Base-by-base conservation (phyloP, 495 filamentous ascomycete genomes). In the Xylaria venustula region DNA sequence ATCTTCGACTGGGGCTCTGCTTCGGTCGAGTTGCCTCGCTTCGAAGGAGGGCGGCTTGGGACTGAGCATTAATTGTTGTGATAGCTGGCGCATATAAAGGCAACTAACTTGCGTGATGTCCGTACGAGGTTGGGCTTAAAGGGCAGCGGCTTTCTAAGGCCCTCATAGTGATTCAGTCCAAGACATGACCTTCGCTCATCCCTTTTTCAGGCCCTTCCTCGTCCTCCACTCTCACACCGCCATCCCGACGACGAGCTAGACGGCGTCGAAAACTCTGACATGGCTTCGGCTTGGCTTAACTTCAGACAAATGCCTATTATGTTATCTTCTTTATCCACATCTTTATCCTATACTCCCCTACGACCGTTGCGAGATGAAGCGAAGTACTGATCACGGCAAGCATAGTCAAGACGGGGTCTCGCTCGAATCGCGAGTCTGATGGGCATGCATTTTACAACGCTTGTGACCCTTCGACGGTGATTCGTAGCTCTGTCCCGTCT, bases 141-240 rank as follows among this genome's bases (percentile, higher is more conserved):
- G 32, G 32, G 5, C 12, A 36, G 32, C 32, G 12, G 6, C 5
- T 36, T 36, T 6, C 32, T 36, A 36, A 12, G 32, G 32, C 32
- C 32, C 32, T 12, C 32, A 36, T 12, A 36, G 32, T 12, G 32
- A 12, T 36, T 36, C 32, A 36, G 32, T 36, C 6, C 5, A 36
- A 12, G 32, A 36, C 32, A 36, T 36, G 12, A 36, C 32, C 32
- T 5, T 36, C 32, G 32, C 32, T 36, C 12, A 36, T 12, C 32
- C 32, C 32, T 36, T 36, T 6, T 36, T 36, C 6, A 36, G 12
- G 32, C 28, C 40, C 34, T 40, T 53, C 58, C 59, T 61, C 49
- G 59, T 54, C 49, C 49, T 54, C 48, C 32, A 19, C 48, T 17
- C 48, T 44, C 26, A 42, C 58, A 30, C 57, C 41, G 42, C 40